Evolutionary conservation across 1,284 basidiomycete species (phyloP).

Genomic region (Schizophyllum amplum): DNA sequence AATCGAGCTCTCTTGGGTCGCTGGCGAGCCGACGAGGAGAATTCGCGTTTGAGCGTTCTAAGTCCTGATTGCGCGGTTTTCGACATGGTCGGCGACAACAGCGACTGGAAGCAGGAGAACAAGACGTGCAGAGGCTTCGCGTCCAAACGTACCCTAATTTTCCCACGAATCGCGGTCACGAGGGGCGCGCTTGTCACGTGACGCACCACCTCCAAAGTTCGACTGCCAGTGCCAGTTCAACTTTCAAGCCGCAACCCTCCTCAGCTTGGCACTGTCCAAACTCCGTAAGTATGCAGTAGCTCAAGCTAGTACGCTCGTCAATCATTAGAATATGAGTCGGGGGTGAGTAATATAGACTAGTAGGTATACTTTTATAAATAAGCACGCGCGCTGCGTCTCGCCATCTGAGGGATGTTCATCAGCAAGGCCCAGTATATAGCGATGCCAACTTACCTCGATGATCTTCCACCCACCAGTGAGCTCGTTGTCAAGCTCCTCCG

Average conservation of each 20-base stretch:
- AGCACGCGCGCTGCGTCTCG: conserved; percentile 38
- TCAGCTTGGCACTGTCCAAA: too few species aligned
- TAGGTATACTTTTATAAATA: conserved; percentile 27
- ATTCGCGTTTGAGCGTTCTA: conserved; percentile 9
- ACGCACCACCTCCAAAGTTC: too few species aligned
- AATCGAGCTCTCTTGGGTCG: not conserved
- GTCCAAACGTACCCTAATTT: not conserved
- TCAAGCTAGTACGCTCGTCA: not conserved
- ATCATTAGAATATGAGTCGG: not conserved
- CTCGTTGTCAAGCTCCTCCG: conserved; percentile 84
- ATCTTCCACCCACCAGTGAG: conserved; percentile 98
- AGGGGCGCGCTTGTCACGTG: not conserved
- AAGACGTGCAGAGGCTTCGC: not conserved
- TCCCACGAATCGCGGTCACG: not conserved
- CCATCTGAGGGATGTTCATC: conserved; percentile 29
- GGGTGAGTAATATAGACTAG: not conserved
- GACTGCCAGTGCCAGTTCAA: too few species aligned
- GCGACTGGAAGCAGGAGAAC: not conserved
- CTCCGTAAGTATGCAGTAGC: not conserved
- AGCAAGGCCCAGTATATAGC: conserved; percentile 3
- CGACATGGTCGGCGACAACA: not conserved
- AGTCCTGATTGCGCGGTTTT: conserved; percentile 9
- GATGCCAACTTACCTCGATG: conserved; percentile 64
- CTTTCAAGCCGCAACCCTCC: too few species aligned
- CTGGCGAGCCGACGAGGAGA: conserved; percentile 7